phyloP scores from a whole-genome alignment of 2,329 filamentous ascomycete genomes.

The Diaporthe batatas region DNA sequence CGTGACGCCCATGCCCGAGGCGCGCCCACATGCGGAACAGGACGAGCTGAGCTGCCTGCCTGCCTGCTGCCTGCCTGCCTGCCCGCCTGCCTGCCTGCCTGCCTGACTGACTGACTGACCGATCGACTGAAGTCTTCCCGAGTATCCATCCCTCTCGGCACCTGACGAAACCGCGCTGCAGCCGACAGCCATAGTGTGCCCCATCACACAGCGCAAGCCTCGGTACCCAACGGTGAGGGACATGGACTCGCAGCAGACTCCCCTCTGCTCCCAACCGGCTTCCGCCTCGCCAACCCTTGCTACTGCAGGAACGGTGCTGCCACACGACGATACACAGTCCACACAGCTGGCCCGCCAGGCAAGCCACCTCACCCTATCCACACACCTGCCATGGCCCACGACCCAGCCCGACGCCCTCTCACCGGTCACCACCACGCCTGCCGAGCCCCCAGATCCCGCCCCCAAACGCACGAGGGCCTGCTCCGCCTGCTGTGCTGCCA shows the following conservation, averaged over 20 bases:
- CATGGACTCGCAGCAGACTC: constrained; percentile 9
- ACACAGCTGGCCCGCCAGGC: constrained; percentile 46
- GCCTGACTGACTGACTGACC: too few species aligned
- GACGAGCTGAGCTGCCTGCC: not conserved
- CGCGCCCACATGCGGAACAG: not conserved
- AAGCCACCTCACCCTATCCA: constrained; percentile 45
- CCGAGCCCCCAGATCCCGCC: constrained; percentile 8
- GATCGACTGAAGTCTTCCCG: not conserved
- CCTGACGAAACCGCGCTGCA: constrained; percentile 25
- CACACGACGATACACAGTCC: constrained; percentile 37
- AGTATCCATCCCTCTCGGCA: not conserved
- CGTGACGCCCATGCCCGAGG: not conserved
- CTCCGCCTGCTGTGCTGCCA: constrained; percentile 38
- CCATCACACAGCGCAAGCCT: constrained; percentile 27
- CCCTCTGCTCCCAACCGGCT: constrained; percentile 8
- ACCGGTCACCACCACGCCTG: constrained; percentile 11
- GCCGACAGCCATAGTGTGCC: constrained; percentile 14
- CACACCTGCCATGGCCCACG: constrained; percentile 15
- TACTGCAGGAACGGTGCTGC: constrained; percentile 31
- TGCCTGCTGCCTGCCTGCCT: not conserved
- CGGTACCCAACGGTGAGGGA: constrained; percentile 23
- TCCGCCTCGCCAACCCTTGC: constrained; percentile 31
- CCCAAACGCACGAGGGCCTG: constrained; percentile 23
- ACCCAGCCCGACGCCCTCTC: constrained; percentile 8
- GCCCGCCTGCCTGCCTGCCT: not conserved